A percentile compares a stretch with the other conserved stretches of the same genome.
Conservation (phyloP, 1,139 yeast genomes). For the Debaryomyces sp. region DNA sequence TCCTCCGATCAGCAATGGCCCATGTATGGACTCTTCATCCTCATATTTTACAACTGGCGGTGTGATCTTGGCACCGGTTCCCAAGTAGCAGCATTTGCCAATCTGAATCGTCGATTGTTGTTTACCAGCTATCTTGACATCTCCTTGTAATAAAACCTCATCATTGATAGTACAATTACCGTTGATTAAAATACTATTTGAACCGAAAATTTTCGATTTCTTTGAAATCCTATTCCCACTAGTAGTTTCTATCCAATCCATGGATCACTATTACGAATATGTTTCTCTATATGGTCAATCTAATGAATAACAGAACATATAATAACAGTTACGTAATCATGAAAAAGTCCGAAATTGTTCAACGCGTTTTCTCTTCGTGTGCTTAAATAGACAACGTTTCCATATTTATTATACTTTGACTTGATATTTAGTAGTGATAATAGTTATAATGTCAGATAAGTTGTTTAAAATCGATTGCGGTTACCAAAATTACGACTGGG, state of each 20-base stretch:
- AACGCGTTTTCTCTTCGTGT: not conserved
- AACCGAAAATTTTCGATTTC: conserved; percentile 35
- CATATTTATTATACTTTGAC: not conserved
- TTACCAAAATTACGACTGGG: conserved; percentile 81
- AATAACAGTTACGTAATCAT: conserved; percentile 4
- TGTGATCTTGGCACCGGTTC: conserved; percentile 24
- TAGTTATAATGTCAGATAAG: conserved; percentile 13
- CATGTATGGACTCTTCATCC: conserved; percentile 17
- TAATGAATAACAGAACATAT: not conserved
- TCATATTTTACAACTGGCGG: conserved; percentile 33
- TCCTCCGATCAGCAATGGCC: conserved; percentile 55
- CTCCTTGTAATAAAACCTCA: conserved; percentile 25
- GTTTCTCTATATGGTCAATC: not conserved
- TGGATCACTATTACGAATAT: not conserved
- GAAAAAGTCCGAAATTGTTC: not conserved
- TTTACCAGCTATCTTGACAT: conserved; percentile 23
- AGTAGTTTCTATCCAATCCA: conserved; percentile 46
- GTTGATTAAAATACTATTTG: conserved; percentile 29
- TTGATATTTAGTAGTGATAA: not conserved
- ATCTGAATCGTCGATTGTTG: conserved; percentile 46
- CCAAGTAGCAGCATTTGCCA: conserved; percentile 55
- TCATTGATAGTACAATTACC: conserved; percentile 38
- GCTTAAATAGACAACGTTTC: not conserved
- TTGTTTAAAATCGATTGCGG: conserved; percentile 56
- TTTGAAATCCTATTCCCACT: conserved; percentile 62